Conservation (phyloP, 495 filamentous ascomycete genomes). For the Trichoderma gamsii region DNA sequence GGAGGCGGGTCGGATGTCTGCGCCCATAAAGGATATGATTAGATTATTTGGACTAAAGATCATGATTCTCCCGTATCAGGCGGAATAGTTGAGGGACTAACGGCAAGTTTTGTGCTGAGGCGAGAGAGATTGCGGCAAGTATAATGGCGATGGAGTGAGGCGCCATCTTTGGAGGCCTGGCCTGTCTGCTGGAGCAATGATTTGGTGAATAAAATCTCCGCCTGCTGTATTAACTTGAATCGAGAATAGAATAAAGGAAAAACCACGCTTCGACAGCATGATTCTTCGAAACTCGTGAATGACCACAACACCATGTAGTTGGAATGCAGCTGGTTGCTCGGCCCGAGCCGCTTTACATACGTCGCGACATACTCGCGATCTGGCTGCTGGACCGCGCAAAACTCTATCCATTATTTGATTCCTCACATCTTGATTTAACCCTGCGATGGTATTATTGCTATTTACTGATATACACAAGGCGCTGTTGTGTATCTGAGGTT, state of each 20-base stretch:
- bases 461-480: too few species aligned
- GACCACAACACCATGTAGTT: neutral
- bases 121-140: neutral
- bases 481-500: too few species aligned
- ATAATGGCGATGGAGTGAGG: neutral
- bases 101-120: neutral
- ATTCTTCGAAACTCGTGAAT: neutral
- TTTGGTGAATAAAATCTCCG: too few species aligned
- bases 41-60: neutral
- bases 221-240: neutral
- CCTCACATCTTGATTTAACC: neutral
- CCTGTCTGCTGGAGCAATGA: too few species aligned
- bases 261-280: neutral
- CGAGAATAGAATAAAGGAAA: neutral
- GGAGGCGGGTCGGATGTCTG: neutral
- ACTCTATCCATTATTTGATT: neutral
- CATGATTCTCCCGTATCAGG: neutral
- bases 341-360: constrained; percentile 4
- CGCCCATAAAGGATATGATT: neutral
- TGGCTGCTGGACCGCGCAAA: neutral
- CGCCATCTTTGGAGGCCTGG: neutral
- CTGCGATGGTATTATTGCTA: too few species aligned
- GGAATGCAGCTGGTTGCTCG: neutral
- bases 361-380: neutral
- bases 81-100: neutral